Conservation (phyloP, 176 grass and related monocot genomes). For the Eleusine indica region DNA sequence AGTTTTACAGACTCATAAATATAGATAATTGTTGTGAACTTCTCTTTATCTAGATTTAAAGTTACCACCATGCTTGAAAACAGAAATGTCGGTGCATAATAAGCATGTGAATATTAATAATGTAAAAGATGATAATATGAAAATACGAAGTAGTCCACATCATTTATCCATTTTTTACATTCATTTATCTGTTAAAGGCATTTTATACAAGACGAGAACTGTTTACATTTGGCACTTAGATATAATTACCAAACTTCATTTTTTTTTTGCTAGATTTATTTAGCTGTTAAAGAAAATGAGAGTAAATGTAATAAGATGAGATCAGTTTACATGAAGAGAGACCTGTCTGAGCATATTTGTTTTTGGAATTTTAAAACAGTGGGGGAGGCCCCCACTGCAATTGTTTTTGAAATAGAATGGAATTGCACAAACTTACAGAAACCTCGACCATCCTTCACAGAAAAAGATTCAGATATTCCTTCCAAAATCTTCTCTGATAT, state of each 20-base stretch:
- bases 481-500: conserved; percentile 32
- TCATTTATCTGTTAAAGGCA: no score
- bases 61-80: not conserved
- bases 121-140: not conserved
- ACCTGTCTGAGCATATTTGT: not conserved
- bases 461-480: conserved; percentile 43
- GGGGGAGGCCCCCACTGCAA: no score
- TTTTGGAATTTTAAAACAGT: not conserved
- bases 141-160: not conserved
- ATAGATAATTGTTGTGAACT: no score
- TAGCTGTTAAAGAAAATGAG: no score
- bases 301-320: no score
- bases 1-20: no score
- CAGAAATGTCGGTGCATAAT: not conserved
- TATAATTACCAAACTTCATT: no score
- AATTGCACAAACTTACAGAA: conserved; percentile 16
- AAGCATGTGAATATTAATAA: not conserved
- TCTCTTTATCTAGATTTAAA: no score
- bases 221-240: no score
- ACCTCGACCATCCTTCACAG: conserved; percentile 2
- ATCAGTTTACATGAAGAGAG: not conserved
- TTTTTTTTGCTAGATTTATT: not conserved
- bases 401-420: no score
- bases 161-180: no score
- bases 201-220: no score